A percentile compares a stretch with the other conserved stretches of the same genome.
Evolutionary conservation across 345 rosid genomes (phyloP).

Genomic region (Salix suchowensis): DNA sequence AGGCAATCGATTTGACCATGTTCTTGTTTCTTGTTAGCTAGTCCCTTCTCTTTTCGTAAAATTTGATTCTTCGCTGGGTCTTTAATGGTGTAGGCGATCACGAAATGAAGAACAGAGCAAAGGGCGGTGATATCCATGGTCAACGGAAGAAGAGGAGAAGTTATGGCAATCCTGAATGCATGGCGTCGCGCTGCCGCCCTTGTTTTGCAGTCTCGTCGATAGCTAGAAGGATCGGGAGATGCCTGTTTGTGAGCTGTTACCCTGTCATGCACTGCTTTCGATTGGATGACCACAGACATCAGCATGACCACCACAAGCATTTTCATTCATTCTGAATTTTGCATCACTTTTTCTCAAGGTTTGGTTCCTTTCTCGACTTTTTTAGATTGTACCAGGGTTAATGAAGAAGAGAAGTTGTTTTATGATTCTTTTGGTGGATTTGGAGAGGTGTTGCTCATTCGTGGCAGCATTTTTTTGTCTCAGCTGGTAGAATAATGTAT

Average conservation of each 20-base stretch:
- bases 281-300: conserved; percentile 47
- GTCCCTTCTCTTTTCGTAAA: too few relatives aligned
- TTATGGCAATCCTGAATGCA: background rate
- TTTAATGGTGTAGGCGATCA: background rate
- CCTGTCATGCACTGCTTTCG: conserved; percentile 57
- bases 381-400: too few relatives aligned
- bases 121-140: background rate
- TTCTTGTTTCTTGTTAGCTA: too few relatives aligned
- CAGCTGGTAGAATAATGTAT: too few relatives aligned
- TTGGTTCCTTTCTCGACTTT: background rate
- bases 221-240: conserved; percentile 46
- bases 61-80: too few relatives aligned
- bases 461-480: too few relatives aligned
- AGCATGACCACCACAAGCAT: conserved; percentile 44
- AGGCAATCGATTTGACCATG: too few relatives aligned
- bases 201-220: conserved; percentile 28
- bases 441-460: too few relatives aligned
- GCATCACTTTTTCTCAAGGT: background rate
- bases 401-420: too few relatives aligned
- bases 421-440: too few relatives aligned
- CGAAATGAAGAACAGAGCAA: background rate
- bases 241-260: conserved; percentile 44
- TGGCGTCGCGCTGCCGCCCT: conserved; percentile 21
- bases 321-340: conserved; percentile 26
- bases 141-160: conserved; percentile 2